Base-by-base conservation (phyloP, 164 flowering plant species). In the Tetrastigma voinierianum region DNA sequence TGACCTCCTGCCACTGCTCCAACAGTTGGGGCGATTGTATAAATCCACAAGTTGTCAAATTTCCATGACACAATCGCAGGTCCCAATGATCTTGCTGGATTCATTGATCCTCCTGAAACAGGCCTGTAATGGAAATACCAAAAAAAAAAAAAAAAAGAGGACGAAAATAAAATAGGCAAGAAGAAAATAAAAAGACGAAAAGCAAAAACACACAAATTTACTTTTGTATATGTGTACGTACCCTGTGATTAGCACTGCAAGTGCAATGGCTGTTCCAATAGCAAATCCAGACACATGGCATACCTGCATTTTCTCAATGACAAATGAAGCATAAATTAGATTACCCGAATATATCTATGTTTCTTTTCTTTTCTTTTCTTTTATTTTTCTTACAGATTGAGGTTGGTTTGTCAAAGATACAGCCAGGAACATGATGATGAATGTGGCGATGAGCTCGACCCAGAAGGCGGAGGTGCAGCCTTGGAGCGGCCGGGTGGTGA, bases 51-150 rank as follows among this genome's bases (percentile, higher is more conserved):
- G 25, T 79, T 69, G 0, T 83, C 75, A 16, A 83, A 90, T 32
- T 66, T 80, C 84, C 92, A 69, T 13, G 90, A 67, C 58, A 84
- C 70, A 21, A 93, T 59, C 20, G 98, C 98, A 12, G 96, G 96
- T 8, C 93, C 98, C 12, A 93, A 23, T 52, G 93, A 86, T 57
- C 98, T 93, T 44, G 97, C 97, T 2, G 98, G 98, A 67, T 93
- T 93, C 87, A 93, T 21, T 16, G 98, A 93, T 67, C 90, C 98
- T 70, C 98, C 97, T 8, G 97, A 93, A 25, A 90, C 73, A 3
- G 98, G 96, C 77, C 98, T 93, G 68, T 21, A 56, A 71, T 6
- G 16, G 12, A 45, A 23, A 57, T 4, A 47, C 63, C 53, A 46
- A 59, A 21, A 8, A 62, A 54, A 21, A 11, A 14, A 14, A 54